These are phyloP conservation scores for Elaeis guineensis DNA, from an alignment of 176 grass and related monocot genomes.

Conservation along the genomic window DNA sequence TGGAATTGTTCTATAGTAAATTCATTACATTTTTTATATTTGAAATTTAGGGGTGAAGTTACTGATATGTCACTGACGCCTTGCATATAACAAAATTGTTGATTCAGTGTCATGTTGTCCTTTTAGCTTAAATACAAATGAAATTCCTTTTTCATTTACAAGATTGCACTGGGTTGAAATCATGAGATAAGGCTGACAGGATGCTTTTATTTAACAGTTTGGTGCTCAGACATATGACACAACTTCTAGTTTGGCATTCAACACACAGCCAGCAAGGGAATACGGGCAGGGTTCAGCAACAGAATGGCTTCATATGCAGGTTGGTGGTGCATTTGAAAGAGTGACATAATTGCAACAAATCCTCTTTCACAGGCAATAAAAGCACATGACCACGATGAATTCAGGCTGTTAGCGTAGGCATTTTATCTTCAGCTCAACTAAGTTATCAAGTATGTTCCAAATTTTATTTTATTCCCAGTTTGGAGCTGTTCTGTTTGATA, in stretches of 20 bases:
- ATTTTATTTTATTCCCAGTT: constrained; percentile 7
- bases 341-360: constrained; percentile 4
- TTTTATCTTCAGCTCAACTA: not conserved
- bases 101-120: no score
- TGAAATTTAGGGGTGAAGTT: no score
- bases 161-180: no score
- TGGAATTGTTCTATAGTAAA: no score
- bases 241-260: constrained; percentile 16
- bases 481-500: constrained; percentile 1
- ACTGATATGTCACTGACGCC: no score
- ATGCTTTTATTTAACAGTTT: constrained; percentile 15
- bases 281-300: constrained; percentile 11
- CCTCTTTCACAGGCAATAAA: not conserved
- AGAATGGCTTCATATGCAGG: constrained; percentile 24
- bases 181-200: not conserved
- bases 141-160: no score
- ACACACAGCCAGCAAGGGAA: constrained; percentile 3
- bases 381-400: not conserved
- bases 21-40: no score
- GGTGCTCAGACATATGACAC: constrained; percentile 7
- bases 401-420: not conserved
- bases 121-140: no score
- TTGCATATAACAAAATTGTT: no score
- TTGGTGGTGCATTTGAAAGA: constrained; percentile 13
- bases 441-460: not conserved